Base-by-base conservation (phyloP, 139 green algal genomes). In the Diplosphaera chodatii region DNA sequence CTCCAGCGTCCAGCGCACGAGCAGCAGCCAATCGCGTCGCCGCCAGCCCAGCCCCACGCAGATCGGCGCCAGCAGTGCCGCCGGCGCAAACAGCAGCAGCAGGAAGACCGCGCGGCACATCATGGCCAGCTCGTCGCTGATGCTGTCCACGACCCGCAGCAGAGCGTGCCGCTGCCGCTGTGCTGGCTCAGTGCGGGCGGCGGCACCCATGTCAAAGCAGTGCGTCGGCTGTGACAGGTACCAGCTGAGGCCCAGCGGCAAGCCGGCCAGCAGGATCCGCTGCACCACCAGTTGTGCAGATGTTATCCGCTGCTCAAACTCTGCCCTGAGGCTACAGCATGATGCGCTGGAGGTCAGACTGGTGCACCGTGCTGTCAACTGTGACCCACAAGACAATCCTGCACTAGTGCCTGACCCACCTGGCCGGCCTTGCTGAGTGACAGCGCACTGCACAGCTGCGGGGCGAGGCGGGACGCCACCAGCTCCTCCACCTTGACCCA, bases 1-100 rank as follows among this genome's bases (percentile, higher is more conserved):
- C 78, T 93, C 89, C 55, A 95, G 76, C 13, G 89, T 96, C 84
- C 89, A 93, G 1, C 73, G 62, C 72, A 96, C 63, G 29, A 96
- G 84, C 23, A 78, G 15, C 72, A 93, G 74, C 91, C 91, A 96
- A 4, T 70, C 37, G 64, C 73, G 32, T 16, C 85, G 77, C 5
- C 69, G 63, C 22, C 59, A 16, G n/a, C 75, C 80, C 40, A 82
- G 65, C 37, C 67, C 74, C 30, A 91, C 22, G 72, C 30, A 78
- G 6, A 82, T 66, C 33, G 83, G 83, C 0, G 82, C 78, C 21
- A 71, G 71, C 1, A 86, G 1, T 23, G 89, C 21, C 0, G 74
- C 78, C 2, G 90, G 88, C 25, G 77, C 55, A 72, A 96, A 94
- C 3, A 96, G 82, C 28, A 81, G 29, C 2, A 74, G 34, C 31